phyloP scores from a whole-genome alignment of 2,329 filamentous ascomycete genomes.

The Penicillium sclerotigenum region DNA sequence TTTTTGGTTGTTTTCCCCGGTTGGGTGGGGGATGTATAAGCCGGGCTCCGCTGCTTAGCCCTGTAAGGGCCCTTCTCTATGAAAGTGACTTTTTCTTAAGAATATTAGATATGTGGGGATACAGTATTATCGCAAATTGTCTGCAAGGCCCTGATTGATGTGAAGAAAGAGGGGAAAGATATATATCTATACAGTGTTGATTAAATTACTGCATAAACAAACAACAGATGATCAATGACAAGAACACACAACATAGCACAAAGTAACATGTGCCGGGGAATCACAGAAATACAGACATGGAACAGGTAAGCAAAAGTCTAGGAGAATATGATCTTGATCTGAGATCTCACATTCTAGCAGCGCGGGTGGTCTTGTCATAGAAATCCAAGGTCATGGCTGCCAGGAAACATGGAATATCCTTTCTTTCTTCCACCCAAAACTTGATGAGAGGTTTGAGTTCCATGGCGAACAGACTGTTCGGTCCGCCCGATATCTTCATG shows the following conservation, averaged over 20 bases:
- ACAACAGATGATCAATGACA: background rate
- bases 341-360: conserved; percentile 32
- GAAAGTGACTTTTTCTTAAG: no score
- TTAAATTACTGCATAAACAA: background rate
- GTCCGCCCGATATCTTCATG: conserved; percentile 95
- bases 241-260: conserved; percentile 23
- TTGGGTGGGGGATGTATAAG: no score
- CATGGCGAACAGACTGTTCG: conserved; percentile 77
- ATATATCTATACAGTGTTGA: background rate
- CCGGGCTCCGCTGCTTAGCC: no score
- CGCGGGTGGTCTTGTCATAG: conserved; percentile 62
- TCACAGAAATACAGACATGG: conserved; percentile 20
- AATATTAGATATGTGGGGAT: background rate
- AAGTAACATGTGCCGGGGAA: conserved; percentile 26
- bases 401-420: conserved; percentile 89
- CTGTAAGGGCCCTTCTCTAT: no score
- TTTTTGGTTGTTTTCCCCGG: no score
- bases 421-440: conserved; percentile 93
- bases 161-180: background rate
- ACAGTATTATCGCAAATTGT: background rate
- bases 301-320: background rate
- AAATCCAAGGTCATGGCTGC: conserved; percentile 91
- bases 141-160: background rate
- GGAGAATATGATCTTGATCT: background rate
- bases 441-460: conserved; percentile 83